Conservation (phyloP, 2,329 filamentous ascomycete genomes). For the Phyllosticta paracitricarpa region DNA sequence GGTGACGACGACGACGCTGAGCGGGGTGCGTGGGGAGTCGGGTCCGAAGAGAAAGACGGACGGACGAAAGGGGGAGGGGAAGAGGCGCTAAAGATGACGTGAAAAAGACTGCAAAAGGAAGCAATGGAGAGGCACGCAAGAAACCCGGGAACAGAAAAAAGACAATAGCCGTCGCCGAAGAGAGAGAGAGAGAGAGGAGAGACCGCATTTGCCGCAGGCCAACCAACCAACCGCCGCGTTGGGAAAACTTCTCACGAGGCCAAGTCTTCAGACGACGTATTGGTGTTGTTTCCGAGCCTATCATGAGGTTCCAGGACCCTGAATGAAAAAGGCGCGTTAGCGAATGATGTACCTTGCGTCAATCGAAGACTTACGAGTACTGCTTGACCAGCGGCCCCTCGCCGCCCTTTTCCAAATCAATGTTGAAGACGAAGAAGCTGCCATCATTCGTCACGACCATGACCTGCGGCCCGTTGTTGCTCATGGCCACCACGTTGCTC, state of each 20-base stretch:
- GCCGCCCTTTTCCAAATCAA: conserved; percentile 88
- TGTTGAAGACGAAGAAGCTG: conserved; percentile 87
- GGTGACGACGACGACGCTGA: too few species aligned
- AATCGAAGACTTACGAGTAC: conserved; percentile 62
- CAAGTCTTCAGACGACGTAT: conserved; percentile 7
- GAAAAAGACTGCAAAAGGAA: too few species aligned
- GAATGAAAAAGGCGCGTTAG: neutral
- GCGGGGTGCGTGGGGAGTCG: too few species aligned
- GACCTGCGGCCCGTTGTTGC: conserved; percentile 83
- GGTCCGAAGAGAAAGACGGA: too few species aligned
- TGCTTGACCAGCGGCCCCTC: conserved; percentile 87
- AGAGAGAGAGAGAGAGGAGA: too few species aligned
- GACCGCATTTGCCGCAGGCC: neutral
- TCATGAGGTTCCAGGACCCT: conserved; percentile 11
- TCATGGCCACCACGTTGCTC: conserved; percentile 78
- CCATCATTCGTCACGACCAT: conserved; percentile 98
- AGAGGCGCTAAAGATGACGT: too few species aligned
- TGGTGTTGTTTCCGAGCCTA: conserved; percentile 2
- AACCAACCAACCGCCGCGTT: neutral
- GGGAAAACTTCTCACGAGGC: neutral
- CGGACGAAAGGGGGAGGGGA: too few species aligned
- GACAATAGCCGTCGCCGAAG: too few species aligned
- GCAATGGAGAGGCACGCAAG: too few species aligned
- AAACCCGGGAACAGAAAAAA: too few species aligned
- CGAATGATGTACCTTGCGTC: neutral